Base-by-base conservation (phyloP, 2,329 filamentous ascomycete genomes). In the Neonectria magnoliae region DNA sequence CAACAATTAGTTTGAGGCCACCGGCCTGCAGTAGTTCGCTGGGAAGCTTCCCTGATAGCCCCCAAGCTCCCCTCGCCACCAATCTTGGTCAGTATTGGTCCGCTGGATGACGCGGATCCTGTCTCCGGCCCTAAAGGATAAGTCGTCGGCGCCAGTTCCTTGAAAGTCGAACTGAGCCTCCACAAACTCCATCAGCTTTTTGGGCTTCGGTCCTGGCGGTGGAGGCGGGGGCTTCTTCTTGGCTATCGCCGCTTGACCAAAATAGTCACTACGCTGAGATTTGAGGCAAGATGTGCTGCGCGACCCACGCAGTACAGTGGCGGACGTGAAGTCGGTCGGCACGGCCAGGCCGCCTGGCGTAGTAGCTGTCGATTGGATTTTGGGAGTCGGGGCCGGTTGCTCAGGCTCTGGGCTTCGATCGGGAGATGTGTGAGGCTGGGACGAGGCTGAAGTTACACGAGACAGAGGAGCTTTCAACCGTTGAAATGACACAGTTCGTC, bases 141-240 rank as follows among this genome's bases (percentile, higher is more conserved):
- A 33, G 27, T 67, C 64, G 9, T 58, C 61, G 14, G 29, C 53
- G 18, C 64, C 61, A 14, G 60, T 50, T 20, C 64, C 64, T 31
- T 57, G 31, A 27, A 67, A 67, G 13, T 64, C 61, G 22, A 61
- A 67, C 31, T 58, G 57, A 5, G 64, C 64, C 45, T 64, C 64
- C 14, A 67, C 64, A 50, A 61, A 64, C 42, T 67, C 60, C 8
- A 16, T 52, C 29, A 29, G 20, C 16, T 6, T 54, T 53, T 51
- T 57, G 9, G 61, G 57, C 42, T 66, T 66, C 14, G 64, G 57
- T 22, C 54, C 57, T 9, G 62, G 62, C 16, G 55, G 57, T 9
- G 64, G 64, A 7, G 64, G 64, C 5, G 64, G 64, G 10, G 61
- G 61, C 25, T 64, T 64, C 44, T 61, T 64, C 57, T 64, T 67